Evolutionary conservation across 2,329 filamentous ascomycete species (phyloP), one percentile per base, ranked within the genome.

Genomic region (Aspergillus intermedius): DNA sequence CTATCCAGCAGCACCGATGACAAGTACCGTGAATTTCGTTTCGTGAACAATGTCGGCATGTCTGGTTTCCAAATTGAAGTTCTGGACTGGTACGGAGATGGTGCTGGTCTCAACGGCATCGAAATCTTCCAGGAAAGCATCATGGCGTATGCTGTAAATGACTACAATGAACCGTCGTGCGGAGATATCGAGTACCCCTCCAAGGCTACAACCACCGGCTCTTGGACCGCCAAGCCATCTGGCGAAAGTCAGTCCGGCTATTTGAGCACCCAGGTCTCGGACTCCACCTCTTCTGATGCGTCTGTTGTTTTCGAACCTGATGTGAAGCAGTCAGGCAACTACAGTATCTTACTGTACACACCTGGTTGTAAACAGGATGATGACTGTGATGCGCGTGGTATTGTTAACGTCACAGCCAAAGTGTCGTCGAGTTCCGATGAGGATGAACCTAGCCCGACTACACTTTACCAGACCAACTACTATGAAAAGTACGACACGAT

Each of bases 401-500:
- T 83, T 60, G 85, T 96, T 49, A 90, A 90, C 57, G 77, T 98
- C 46, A 91, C 87, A 1, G 87, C 83, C 30, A 77, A 77, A 21
- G 83, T 93, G 74, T 79, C 82, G 2, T 66, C 65, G 35, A 62
- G 62, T 25, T 70, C 57, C 60, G 76, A 63, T 60, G 70, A 48
- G 62, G 68, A 58, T 57, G 72, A 59, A 54, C 74, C 79, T 4
- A 76, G 83, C 49, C 77, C 80, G 23, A 81, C 77, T 1, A 77
- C 80, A 0, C 73, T 96, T 6, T 94, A 80, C 64, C 93, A 98
- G 69, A 95, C 91, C 15, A 98, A 98, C 71, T 80, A 94, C 65
- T 94, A 85, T 66, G 91, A 97, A 74, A 98, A 98, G 69, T 97
- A 95, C 63, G 93, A 98, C 64, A 84, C 88, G 57, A 83, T 98